phyloP scores from a whole-genome alignment of 305 asterid species.

The Plantago lanceolata region DNA sequence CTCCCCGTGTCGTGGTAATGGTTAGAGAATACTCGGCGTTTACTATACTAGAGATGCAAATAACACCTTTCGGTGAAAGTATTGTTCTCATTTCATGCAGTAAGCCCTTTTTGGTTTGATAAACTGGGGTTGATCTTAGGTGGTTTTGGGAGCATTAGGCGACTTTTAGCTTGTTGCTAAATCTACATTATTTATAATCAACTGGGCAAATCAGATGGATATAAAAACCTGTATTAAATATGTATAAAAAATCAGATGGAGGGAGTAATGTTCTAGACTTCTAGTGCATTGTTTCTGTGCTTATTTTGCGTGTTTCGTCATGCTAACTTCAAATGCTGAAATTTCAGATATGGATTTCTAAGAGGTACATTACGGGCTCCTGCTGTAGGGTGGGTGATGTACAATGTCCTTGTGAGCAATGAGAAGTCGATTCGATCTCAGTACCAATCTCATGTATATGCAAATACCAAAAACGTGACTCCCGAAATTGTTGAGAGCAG shows the following conservation, averaged over 20 bases:
- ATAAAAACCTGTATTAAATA: background rate
- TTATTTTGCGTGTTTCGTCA: no score
- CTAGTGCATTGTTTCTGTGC: background rate
- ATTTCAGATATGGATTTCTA: constrained; percentile 69
- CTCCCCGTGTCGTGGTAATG: background rate
- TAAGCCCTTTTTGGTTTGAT: background rate
- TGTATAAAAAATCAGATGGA: no score
- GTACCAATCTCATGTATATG: constrained; percentile 89
- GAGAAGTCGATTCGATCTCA: constrained; percentile 87
- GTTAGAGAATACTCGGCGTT: background rate
- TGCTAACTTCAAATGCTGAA: background rate
- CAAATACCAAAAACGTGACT: constrained; percentile 83
- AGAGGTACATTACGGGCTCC: constrained; percentile 92
- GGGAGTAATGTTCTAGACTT: no score
- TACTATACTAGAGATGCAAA: no score
- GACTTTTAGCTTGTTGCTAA: no score
- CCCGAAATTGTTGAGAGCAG: constrained; percentile 61
- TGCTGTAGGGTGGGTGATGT: constrained; percentile 98
- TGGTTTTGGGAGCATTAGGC: no score
- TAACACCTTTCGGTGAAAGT: background rate
- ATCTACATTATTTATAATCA: no score
- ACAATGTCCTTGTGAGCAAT: constrained; percentile 91
- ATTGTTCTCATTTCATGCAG: background rate
- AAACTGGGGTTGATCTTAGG: no score
- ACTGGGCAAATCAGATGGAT: no score